A percentile compares a stretch with the other conserved stretches of the same genome.
Evolutionary conservation across 2,329 filamentous ascomycete genomes (phyloP).

Genomic region (Fusarium multiceps): DNA sequence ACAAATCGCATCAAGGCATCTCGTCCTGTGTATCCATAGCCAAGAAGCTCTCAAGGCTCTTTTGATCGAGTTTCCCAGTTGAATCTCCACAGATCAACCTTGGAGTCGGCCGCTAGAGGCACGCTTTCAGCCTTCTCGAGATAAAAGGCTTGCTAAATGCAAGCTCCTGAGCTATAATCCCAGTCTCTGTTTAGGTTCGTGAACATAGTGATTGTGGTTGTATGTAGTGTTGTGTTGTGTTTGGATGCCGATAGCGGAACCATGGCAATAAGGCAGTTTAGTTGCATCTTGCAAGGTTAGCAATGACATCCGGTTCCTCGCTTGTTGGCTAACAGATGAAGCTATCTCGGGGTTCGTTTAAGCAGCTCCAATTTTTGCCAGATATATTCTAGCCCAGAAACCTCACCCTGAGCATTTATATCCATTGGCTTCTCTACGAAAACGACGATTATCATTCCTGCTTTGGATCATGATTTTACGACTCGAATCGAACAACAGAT

Average conservation of each 20-base stretch:
- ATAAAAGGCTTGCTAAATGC: conserved; percentile 6
- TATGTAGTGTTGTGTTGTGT: background rate
- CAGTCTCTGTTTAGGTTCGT: background rate
- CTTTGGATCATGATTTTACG: conserved; percentile 17
- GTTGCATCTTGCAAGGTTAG: background rate
- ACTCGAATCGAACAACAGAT: conserved; percentile 6
- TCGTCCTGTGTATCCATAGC: background rate
- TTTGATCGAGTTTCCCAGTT: background rate
- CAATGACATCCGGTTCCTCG: conserved; percentile 24
- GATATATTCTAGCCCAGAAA: conserved; percentile 26
- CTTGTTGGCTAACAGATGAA: conserved; percentile 21
- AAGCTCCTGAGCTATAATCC: background rate
- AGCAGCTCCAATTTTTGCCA: conserved; percentile 23
- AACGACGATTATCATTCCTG: conserved; percentile 6
- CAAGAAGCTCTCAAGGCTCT: background rate
- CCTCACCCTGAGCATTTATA: background rate
- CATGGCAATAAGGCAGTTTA: background rate
- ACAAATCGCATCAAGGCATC: background rate
- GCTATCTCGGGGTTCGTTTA: conserved; percentile 1
- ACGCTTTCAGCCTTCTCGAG: conserved; percentile 7
- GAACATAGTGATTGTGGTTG: background rate
- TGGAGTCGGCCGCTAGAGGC: conserved; percentile 6
- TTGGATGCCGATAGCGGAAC: conserved; percentile 10
- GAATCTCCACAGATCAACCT: conserved; percentile 9
- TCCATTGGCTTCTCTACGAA: conserved; percentile 14